A percentile compares a stretch with the other conserved stretches of the same genome.
phyloP scores from a whole-genome alignment of 129 eudicot genomes.

The Helianthus annuus region DNA sequence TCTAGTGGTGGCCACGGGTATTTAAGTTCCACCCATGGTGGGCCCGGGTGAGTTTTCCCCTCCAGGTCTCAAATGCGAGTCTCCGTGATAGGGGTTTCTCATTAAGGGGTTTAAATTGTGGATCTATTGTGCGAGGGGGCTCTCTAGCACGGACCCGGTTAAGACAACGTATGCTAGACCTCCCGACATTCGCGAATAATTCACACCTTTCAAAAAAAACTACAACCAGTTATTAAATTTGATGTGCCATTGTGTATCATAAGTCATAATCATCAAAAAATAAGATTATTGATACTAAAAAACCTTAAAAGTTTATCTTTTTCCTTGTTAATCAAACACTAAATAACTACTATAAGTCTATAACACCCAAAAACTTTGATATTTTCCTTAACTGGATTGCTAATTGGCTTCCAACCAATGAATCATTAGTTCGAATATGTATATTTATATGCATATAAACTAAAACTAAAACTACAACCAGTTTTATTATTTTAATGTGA shows the following conservation, averaged over 20 bases:
- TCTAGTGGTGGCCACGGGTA: too few species aligned
- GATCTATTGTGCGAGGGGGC: too few species aligned
- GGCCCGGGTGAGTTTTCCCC: too few species aligned
- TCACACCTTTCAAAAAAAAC: too few species aligned
- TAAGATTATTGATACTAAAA: neutral
- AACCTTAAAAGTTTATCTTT: neutral
- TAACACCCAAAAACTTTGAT: neutral
- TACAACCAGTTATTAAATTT: neutral
- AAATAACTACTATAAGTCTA: neutral
- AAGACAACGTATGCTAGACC: too few species aligned
- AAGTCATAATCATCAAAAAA: neutral
- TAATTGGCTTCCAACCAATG: neutral
- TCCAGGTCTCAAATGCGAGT: too few species aligned
- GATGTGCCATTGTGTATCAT: neutral
- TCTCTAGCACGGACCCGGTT: too few species aligned
- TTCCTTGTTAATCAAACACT: neutral
- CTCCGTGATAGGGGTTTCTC: too few species aligned
- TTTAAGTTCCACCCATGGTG: too few species aligned
- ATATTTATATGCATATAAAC: too few species aligned
- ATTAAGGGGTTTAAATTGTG: too few species aligned
- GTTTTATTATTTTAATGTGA: neutral
- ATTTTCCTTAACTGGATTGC: neutral
- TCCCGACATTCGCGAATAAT: too few species aligned
- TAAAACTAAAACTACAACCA: neutral
- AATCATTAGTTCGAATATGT: conserved; percentile 4